Conservation (phyloP, 176 grass and related monocot species). For the Raddia distichophylla region DNA sequence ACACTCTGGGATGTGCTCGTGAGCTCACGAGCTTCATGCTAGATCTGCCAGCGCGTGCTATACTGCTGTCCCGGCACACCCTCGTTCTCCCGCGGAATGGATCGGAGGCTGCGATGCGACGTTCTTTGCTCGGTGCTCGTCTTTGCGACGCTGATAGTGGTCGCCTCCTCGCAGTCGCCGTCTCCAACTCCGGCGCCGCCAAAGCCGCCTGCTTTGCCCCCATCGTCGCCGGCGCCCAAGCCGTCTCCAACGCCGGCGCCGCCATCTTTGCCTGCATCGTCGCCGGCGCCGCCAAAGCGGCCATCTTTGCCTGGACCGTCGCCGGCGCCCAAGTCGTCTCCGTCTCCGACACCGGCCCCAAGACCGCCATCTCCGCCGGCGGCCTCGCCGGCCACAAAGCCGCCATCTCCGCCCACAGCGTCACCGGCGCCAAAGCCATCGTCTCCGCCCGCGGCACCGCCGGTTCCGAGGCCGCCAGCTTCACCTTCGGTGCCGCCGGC, state of each 20-base stretch:
- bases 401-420: background rate
- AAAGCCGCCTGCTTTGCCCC: background rate
- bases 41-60: background rate
- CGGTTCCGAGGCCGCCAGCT: background rate
- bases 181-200: conserved; percentile 4
- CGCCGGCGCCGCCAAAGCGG: background rate
- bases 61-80: background rate
- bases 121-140: conserved; percentile 34
- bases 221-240: background rate
- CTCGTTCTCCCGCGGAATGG: background rate
- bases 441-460: background rate
- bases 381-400: background rate
- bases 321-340: background rate
- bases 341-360: background rate
- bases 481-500: background rate
- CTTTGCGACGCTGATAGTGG: conserved; percentile 10
- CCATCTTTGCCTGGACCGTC: background rate
- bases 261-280: background rate
- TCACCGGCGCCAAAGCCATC: background rate
- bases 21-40: conserved; percentile 10
- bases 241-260: background rate
- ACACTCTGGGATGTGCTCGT: background rate
- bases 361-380: background rate
- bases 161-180: conserved; percentile 32
- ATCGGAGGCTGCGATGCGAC: conserved; percentile 2